Base-by-base conservation (phyloP, 345 rosid species). In the Triadica sebifera region DNA sequence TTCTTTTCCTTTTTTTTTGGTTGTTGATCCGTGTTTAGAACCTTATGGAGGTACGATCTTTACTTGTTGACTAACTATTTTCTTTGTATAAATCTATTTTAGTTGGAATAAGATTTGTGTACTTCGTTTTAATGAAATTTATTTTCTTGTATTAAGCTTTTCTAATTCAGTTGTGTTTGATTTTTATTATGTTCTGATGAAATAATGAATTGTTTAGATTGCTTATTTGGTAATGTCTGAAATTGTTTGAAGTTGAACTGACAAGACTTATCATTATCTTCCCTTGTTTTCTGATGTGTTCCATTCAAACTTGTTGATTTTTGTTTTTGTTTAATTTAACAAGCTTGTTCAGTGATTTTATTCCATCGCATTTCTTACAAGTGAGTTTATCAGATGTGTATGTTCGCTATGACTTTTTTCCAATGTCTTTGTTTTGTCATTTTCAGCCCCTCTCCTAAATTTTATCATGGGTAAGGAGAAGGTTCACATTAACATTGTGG, bases 391-490 rank as follows among this genome's bases (percentile, higher is more conserved):
- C 2, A 1, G 34, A 29, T 29, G 34, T 29, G 34, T 29, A 29
- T 29, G 12, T 13, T 20, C 16, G 12, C 16, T 13, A 62, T 59
- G 75, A 5, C 5, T 71, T 2, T n/a, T 37, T 34, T 19, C 12
- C 12, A 38, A 9, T n/a, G 2, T 15, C 17, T 5, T 41, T 5
- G 15, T 12, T 12, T 53, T 0, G 3, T 52, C 29, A 22, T 17
- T 70, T 61, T 62, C 72, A 71, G 67, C 39, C 64, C 45, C 67
- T 49, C 59, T 55, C 13, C 72, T 38, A 34, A 51, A 38, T 43
- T 78, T 78, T 49, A 78, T 4, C 46, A 73, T 78, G 74, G 81
- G 74, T 52, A 78, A 73, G 67, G 77, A 78, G 69, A 78, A 78
- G 76, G 12, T 25, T 29, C 81, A 73, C 74, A 73, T 73, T 46